phyloP scores from a whole-genome alignment of 2,329 filamentous ascomycete genomes.

The Colletotrichum phormii region DNA sequence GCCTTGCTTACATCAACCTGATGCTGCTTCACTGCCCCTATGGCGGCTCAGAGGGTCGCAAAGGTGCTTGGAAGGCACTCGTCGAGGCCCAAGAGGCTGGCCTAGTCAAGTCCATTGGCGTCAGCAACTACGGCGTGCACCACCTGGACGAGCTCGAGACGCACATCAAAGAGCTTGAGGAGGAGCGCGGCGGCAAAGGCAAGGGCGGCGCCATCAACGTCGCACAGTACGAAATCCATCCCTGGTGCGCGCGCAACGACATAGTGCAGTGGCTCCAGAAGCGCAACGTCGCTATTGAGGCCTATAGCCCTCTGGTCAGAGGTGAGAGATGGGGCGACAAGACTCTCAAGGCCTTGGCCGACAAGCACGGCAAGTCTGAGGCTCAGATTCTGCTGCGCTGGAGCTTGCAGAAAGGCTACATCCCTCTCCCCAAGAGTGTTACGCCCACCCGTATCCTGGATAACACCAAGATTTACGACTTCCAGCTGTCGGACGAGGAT shows the following conservation, averaged over 20 bases:
- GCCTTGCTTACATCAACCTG: slow-evolving; percentile 75
- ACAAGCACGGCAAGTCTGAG: slow-evolving; percentile 79
- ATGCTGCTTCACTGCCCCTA: slow-evolving; percentile 73
- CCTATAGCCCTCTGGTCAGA: slow-evolving; percentile 70
- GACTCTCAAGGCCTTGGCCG: slow-evolving; percentile 71
- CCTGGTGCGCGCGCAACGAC: slow-evolving; percentile 84
- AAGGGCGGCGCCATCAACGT: slow-evolving; percentile 81
- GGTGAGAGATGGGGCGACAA: slow-evolving; percentile 79
- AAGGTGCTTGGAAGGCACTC: slow-evolving; percentile 71
- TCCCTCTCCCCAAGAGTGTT: slow-evolving; percentile 81
- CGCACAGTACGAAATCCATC: slow-evolving; percentile 91
- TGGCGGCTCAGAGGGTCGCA: slow-evolving; percentile 65
- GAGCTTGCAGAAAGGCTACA: slow-evolving; percentile 82
- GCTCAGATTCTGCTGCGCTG: slow-evolving; percentile 85
- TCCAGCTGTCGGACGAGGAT: slow-evolving; percentile 66
- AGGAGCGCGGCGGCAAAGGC: slow-evolving; percentile 69
- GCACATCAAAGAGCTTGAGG: slow-evolving; percentile 71
- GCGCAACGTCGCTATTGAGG: slow-evolving; percentile 71
- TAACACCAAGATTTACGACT: slow-evolving; percentile 69
- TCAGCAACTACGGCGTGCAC: slow-evolving; percentile 75
- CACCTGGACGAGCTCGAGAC: slow-evolving; percentile 71
- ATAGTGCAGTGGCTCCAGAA: slow-evolving; percentile 82
- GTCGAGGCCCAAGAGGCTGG: slow-evolving; percentile 73
- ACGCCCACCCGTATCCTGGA: slow-evolving; percentile 73
- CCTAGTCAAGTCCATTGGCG: slow-evolving; percentile 70